phyloP scores from a whole-genome alignment of 176 grass and related monocot genomes.

The Hsuehochloa calcarea region DNA sequence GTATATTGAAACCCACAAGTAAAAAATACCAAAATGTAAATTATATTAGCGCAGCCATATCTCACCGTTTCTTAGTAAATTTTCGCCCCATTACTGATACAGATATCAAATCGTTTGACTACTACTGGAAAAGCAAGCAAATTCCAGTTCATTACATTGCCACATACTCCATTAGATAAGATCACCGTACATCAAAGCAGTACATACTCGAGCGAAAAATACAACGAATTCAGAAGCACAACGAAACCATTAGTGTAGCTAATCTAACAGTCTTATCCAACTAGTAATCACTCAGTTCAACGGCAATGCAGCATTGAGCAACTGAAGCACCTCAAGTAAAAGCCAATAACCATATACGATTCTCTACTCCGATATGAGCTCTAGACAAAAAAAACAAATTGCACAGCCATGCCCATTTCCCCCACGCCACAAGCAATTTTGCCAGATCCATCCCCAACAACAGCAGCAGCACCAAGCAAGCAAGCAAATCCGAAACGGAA shows the following conservation, averaged over 20 bases:
- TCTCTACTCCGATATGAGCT: background rate
- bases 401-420: background rate
- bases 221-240: background rate
- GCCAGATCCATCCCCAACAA: constrained; percentile 30
- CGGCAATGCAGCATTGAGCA: constrained; percentile 23
- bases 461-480: constrained; percentile 8
- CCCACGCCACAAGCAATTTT: constrained; percentile 13
- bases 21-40: background rate
- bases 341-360: background rate
- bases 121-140: background rate
- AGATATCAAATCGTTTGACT: constrained; percentile 20
- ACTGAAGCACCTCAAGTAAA: constrained; percentile 11
- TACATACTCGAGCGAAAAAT: background rate
- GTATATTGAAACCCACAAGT: background rate
- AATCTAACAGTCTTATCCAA: background rate
- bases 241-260: background rate
- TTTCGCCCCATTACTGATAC: background rate
- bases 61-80: constrained; percentile 13
- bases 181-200: background rate
- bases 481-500: constrained; percentile 32
- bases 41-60: background rate
- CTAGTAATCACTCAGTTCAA: background rate
- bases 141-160: background rate
- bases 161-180: background rate
- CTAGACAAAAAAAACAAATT: background rate